Evolutionary conservation across 768 basidiomycete species (phyloP), one percentile per base, ranked within the genome.

Genomic region (Neoboletus subvelutipes): DNA sequence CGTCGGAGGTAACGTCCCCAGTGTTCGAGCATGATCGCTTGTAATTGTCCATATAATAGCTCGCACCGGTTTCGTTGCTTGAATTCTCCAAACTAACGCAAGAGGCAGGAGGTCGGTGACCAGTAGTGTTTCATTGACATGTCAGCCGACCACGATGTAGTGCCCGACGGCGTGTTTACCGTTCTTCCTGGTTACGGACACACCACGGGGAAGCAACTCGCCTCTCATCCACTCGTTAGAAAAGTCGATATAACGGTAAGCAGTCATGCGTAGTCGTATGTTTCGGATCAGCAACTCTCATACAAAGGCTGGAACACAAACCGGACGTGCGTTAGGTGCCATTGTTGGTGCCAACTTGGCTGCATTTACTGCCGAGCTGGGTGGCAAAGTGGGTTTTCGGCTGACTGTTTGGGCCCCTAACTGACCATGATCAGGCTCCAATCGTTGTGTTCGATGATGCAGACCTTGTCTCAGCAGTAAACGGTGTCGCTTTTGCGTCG

Each of bases 191-290:
- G 91, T n/a, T 77, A 76, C 43, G 91, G 92, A 5, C 68, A 74
- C 26, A 78, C 76, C 8, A 85, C 86, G 1, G 92, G 88, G 10
- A 82, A 77, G 65, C 77, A 81, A 28, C 78, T 94, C 29, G 82
- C 85, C 26, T 79, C 82, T 34, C 79, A 92, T 70, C 82, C 84
- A 3, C 67, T 83, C 45, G 75, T 94, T 43, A 81, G 84, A 50
- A 94, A 94, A 69, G 88, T 94, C 18, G 92, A 94, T 64, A 76
- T 94, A 29, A 94, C 92, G 6, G 92, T 90, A 65, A 69, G 82
- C 63, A 8, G 18, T 39, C 43, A 17, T 11, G 7, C 39, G 5
- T 50, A 28, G 12, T 17, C 28, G 18, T 28, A 2, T 17, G 15
- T 50, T 42, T 52, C 24, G 13, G n/a, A 48, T 39, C 36, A 22